A percentile compares a stretch with the other conserved stretches of the same genome.
Evolutionary conservation across 345 rosid genomes (phyloP).

Genomic region (Linum trigynum): DNA sequence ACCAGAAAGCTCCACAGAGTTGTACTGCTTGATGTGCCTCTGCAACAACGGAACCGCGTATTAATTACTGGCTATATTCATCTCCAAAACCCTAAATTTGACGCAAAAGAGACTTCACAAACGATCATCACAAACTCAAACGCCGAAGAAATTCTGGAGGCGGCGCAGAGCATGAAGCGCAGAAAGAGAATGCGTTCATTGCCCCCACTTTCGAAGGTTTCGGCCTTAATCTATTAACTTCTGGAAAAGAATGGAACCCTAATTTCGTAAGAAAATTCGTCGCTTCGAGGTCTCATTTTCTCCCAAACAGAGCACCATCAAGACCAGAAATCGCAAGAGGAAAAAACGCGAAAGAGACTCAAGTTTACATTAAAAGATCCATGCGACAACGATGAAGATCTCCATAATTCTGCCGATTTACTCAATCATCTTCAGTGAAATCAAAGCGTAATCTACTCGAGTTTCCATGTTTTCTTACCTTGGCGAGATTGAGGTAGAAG

Average conservation of each 20-base stretch:
- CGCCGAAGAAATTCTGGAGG: neutral
- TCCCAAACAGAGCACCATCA: too few relatives aligned
- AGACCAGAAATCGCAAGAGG: neutral
- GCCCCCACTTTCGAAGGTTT: too few relatives aligned
- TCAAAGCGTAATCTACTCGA: neutral
- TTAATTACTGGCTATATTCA: too few relatives aligned
- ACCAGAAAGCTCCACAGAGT: slow-evolving; percentile 28
- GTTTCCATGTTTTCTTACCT: slow-evolving; percentile 14
- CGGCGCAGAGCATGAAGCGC: neutral
- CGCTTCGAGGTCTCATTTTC: too few relatives aligned
- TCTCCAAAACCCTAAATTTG: neutral
- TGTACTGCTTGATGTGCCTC: slow-evolving; percentile 26
- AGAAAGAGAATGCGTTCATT: too few relatives aligned
- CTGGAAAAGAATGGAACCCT: too few relatives aligned
- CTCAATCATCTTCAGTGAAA: neutral
- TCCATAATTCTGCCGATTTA: neutral
- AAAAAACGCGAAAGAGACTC: neutral
- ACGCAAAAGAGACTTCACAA: too few relatives aligned
- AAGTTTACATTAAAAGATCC: neutral
- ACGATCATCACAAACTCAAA: neutral
- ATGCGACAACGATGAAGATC: neutral
- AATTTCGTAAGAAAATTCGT: too few relatives aligned
- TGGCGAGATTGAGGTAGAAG: slow-evolving; percentile 34
- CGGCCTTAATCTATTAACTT: too few relatives aligned
- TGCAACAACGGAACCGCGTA: slow-evolving; percentile 8